Percentiles rank a stretch among this genome's conserved stretches.
These are phyloP conservation scores for Gentiana macrophylla DNA, from an alignment of 257 asterid species.

Conservation along the genomic window DNA sequence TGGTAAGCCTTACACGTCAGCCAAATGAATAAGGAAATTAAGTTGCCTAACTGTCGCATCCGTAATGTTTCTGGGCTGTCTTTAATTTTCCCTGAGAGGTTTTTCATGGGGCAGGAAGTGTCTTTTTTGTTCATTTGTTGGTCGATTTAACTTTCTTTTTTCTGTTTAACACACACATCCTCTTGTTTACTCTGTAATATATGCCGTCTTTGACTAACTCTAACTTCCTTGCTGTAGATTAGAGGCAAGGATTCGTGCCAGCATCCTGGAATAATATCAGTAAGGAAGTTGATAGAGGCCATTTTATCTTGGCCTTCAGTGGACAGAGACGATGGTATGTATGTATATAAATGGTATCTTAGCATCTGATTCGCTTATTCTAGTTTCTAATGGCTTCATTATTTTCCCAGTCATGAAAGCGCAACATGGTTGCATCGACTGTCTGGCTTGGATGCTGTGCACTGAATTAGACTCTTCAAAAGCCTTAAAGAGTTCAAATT, in stretches of 20 bases:
- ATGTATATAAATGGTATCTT: constrained; percentile 1
- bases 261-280: constrained; percentile 39
- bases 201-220: neutral
- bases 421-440: constrained; percentile 95
- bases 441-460: constrained; percentile 74
- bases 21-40: too few species aligned
- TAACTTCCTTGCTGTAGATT: constrained; percentile 27
- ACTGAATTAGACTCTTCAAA: constrained; percentile 47
- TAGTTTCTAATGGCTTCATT: constrained; percentile 9
- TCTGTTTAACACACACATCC: too few species aligned
- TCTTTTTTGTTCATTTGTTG: too few species aligned
- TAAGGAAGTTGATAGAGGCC: constrained; percentile 37
- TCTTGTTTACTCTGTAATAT: too few species aligned
- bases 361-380: neutral
- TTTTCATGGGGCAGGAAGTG: too few species aligned
- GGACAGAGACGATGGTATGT: constrained; percentile 60
- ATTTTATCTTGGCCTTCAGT: constrained; percentile 56
- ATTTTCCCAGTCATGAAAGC: constrained; percentile 60
- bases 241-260: constrained; percentile 41
- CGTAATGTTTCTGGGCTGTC: too few species aligned
- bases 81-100: too few species aligned
- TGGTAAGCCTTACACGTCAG: constrained; percentile 30
- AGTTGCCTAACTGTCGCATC: too few species aligned
- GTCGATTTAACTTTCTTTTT: too few species aligned
- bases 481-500: constrained; percentile 21